phyloP scores from a whole-genome alignment of 2,329 filamentous ascomycete species.

The Neonectria coccinea region DNA sequence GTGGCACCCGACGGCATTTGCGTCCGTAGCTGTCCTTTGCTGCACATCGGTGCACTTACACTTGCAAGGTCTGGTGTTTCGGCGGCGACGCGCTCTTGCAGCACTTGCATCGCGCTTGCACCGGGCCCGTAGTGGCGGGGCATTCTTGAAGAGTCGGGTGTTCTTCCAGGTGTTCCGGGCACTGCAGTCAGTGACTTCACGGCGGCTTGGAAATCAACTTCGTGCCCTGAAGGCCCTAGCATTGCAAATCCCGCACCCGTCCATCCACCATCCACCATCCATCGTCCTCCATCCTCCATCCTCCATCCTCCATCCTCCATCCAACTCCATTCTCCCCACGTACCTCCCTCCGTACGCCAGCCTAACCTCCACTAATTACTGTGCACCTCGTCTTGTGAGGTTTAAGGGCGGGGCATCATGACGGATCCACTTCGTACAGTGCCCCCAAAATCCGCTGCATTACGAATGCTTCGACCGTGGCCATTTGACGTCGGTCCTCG shows the following conservation, averaged over 20 bases:
- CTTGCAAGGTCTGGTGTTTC: background rate
- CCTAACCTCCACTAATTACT: conserved; percentile 14
- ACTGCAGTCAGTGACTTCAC: too few species aligned
- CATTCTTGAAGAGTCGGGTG: background rate
- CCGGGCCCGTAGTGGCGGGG: background rate
- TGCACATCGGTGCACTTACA: background rate
- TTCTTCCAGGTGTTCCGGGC: background rate
- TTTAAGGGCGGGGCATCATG: too few species aligned
- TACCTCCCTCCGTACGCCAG: conserved; percentile 8
- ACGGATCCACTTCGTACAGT: conserved; percentile 29
- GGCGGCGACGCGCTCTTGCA: background rate
- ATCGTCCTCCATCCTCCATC: background rate
- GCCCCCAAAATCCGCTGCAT: conserved; percentile 24
- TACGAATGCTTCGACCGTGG: conserved; percentile 35
- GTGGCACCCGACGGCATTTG: background rate
- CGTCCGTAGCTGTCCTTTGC: background rate
- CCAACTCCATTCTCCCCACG: background rate
- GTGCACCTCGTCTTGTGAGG: background rate
- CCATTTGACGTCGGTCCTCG: conserved; percentile 25
- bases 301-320: conserved; percentile 8
- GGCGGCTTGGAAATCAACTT: background rate
- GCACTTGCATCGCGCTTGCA: conserved; percentile 10
- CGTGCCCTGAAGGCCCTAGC: background rate
- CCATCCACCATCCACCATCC: background rate
- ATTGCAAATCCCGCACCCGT: conserved; percentile 4